Evolutionary conservation across 176 grass and related monocot species (phyloP).

Genomic region (Hordeum marinum): DNA sequence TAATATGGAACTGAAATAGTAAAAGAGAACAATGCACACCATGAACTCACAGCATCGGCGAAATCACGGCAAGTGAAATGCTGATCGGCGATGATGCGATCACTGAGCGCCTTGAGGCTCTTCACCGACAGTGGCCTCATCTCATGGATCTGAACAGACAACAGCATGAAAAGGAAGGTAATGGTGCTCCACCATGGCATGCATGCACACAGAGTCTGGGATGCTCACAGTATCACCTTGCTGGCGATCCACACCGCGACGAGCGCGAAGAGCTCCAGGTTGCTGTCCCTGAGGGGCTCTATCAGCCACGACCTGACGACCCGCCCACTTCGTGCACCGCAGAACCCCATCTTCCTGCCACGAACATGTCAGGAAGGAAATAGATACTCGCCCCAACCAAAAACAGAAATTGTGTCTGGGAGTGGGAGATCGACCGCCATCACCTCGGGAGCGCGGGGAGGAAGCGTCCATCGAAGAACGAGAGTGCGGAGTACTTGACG

Average conservation of each 20-base stretch:
- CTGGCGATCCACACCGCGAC: conserved; percentile 77
- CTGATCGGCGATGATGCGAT: conserved; percentile 63
- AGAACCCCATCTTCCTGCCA: conserved; percentile 40
- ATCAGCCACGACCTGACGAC: conserved; percentile 62
- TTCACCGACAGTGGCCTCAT: conserved; percentile 54
- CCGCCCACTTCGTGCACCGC: neutral
- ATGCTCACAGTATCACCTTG: conserved; percentile 42
- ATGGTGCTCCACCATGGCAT: neutral
- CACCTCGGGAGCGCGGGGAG: conserved; percentile 62
- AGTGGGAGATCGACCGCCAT: neutral
- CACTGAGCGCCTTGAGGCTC: conserved; percentile 75
- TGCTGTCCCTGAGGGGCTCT: conserved; percentile 73
- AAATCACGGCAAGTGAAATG: conserved; percentile 88
- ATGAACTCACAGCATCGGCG: conserved; percentile 43
- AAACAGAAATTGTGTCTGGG: neutral
- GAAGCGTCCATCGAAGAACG: conserved; percentile 65
- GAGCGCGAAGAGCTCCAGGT: conserved; percentile 79
- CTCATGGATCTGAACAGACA: conserved; percentile 58
- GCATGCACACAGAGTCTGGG: neutral
- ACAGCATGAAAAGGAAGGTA: neutral
- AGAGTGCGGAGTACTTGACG: conserved; percentile 77
- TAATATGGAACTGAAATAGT: conserved; percentile 1
- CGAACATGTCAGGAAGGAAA: neutral
- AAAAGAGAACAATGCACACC: neutral
- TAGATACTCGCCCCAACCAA: neutral